Conservation (phyloP, 2,329 filamentous ascomycete genomes). For the Curvularia sp. region DNA sequence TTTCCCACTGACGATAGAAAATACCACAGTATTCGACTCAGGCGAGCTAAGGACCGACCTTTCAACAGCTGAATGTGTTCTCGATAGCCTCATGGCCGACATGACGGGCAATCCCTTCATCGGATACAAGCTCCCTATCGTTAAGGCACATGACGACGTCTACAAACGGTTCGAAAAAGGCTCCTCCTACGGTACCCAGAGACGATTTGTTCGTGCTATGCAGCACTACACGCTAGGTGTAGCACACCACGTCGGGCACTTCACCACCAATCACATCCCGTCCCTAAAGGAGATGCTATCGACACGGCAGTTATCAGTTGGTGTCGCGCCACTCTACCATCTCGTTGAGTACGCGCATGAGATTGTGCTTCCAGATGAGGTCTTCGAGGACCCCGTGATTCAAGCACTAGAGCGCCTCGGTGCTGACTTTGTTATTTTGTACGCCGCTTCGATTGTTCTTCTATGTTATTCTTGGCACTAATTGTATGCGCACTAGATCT, state of each 20-base stretch:
- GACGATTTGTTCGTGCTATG: slow-evolving; percentile 5
- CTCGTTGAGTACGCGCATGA: slow-evolving; percentile 2
- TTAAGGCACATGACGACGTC: slow-evolving; percentile 1
- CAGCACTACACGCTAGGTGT: slow-evolving; percentile 3
- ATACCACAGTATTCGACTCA: slow-evolving; percentile 1
- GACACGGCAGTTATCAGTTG: slow-evolving; percentile 1
- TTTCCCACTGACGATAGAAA: neutral
- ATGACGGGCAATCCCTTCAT: slow-evolving; percentile 1
- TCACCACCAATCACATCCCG: slow-evolving; percentile 2
- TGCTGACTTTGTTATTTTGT: slow-evolving; percentile 2
- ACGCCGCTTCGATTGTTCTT: neutral
- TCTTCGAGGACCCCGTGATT: slow-evolving; percentile 1
- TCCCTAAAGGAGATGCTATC: slow-evolving; percentile 1
- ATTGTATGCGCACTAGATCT: neutral
- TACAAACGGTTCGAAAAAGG: slow-evolving; percentile 1
- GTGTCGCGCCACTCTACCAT: slow-evolving; percentile 2
- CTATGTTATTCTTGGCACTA: neutral
- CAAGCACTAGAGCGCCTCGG: slow-evolving; percentile 1
- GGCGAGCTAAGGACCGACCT: slow-evolving; percentile 2
- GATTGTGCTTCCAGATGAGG: slow-evolving; percentile 3
- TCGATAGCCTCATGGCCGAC: slow-evolving; percentile 2
- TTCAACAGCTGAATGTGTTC: neutral
- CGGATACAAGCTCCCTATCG: slow-evolving; percentile 1
- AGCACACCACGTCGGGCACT: slow-evolving; percentile 3
- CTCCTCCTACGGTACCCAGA: neutral